Base-by-base conservation (phyloP, 305 asterid genomes). In the Fraxinus ornus region DNA sequence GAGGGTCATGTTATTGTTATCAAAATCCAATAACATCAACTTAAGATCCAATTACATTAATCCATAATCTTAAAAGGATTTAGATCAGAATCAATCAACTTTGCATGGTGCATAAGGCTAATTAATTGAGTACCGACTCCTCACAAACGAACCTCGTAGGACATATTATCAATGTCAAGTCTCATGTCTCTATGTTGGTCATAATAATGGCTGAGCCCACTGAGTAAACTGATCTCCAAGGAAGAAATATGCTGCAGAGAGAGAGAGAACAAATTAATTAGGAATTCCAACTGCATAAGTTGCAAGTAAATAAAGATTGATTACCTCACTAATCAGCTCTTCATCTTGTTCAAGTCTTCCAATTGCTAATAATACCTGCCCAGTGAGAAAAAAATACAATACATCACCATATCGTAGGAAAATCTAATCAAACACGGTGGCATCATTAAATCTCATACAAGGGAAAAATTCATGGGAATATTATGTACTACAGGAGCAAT, bases 181-280 rank as follows among this genome's bases (percentile, higher is more conserved):
- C 98, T 91, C 98, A 95, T 89, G 78, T 89, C 98, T 44, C 94
- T 89, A 86, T 95, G 98, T 77, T 88, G 95, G 85, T 95, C 98
- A 78, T 90, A 89, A 78, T 3, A 22, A 62, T 87, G 88, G 90
- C 80, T 87, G 64, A 89, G 87, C 82, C 96, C 86, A 52, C 91
- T 86, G 35, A 90, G 91, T 81, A 90, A 85, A 77, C 93, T 88
- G 76, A 89, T 86, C 80, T 92, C 98, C 83, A 92, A 75, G 19
- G 90, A 81, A 85, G 90, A 91, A 35, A 89, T 72, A 89, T 94
- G 95, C 97, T 95, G 91, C 21, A 28, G 30, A 78, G 17, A 80
- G 12, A 77, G 19, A 85, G 80, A 86, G 55, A 39, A 77, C 33
- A 64, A 4, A 5, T 80, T 36, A 19, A 77, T 79, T 26, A 83